These are phyloP conservation scores for Babesia bigemina DNA, from an alignment of 169 alveolate species.

Conservation along the genomic window DNA sequence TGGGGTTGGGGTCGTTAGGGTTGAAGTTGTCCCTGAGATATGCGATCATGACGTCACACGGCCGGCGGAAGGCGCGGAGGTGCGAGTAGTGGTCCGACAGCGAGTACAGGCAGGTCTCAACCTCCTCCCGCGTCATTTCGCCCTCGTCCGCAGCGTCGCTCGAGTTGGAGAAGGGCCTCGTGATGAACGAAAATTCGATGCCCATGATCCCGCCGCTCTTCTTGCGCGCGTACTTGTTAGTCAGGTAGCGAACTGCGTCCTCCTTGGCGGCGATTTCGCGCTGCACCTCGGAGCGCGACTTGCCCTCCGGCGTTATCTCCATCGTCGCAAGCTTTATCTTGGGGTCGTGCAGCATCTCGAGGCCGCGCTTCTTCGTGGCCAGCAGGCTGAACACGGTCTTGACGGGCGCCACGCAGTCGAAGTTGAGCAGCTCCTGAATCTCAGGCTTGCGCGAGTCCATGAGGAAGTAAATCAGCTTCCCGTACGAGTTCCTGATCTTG, in stretches of 20 bases:
- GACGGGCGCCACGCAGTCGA: slow-evolving; percentile 83
- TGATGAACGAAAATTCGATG: slow-evolving; percentile 69
- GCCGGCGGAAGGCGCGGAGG: slow-evolving; percentile 80
- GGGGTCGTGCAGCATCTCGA: slow-evolving; percentile 83
- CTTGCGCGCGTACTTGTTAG: slow-evolving; percentile 64
- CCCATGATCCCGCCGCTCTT: slow-evolving; percentile 45
- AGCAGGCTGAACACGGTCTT: slow-evolving; percentile 84
- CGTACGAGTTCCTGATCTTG: slow-evolving; percentile 87
- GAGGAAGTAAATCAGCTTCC: slow-evolving; percentile 86
- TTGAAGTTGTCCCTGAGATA: slow-evolving; percentile 74
- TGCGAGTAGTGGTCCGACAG: slow-evolving; percentile 87
- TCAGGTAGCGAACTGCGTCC: slow-evolving; percentile 72
- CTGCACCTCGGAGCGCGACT: slow-evolving; percentile 72
- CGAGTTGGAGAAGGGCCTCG: slow-evolving; percentile 43
- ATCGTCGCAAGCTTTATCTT: slow-evolving; percentile 82
- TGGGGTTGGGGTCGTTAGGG: slow-evolving; percentile 76
- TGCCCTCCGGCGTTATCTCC: slow-evolving; percentile 76
- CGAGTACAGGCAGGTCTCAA: slow-evolving; percentile 89
- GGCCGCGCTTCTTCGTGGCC: slow-evolving; percentile 78
- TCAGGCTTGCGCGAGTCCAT: slow-evolving; percentile 89
- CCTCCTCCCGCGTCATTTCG: slow-evolving; percentile 83
- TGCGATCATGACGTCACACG: slow-evolving; percentile 84
- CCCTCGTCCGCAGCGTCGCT: slow-evolving; percentile 55
- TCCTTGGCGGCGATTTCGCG: slow-evolving; percentile 79
- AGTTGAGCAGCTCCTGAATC: slow-evolving; percentile 81